Evolutionary conservation across 179 eudicot species (phyloP), one percentile per base, ranked within the genome.

Genomic region (Heliamphora pulchella): DNA sequence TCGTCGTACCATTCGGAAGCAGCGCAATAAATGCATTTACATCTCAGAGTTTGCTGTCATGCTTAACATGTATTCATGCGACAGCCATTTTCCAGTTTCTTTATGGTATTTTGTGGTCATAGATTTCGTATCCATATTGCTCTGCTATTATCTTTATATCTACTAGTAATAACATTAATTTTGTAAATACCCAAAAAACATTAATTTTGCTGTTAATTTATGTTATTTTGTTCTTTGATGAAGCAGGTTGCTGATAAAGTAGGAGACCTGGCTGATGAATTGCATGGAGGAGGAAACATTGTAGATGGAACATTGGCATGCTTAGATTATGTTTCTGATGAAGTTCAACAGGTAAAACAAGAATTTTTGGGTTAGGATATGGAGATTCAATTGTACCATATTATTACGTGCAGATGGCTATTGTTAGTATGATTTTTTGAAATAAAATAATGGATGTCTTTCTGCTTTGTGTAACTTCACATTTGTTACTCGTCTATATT

Each of bases 271-370:
- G 84, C 85, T 18, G 79, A 57, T 78, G 85, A 76, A 83, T 79
- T 76, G 63, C 75, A 71, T 9, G 89, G 65, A 78, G 83, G 78
- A 72, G 89, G 76, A 81, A 72, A 77, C 43, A 22, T 63, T 80
- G 74, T 78, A 58, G 87, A 74, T 71, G 84, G 84, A 77, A 47
- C 66, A 15, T 46, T 64, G 53, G 72, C 78, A 71, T 22, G 53
- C n/a, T 87, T 86, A 73, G 90, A 79, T 67, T 66, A 50, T 69
- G 79, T 74, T 80, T 70, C 18, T 80, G 88, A 84, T 76, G 90
- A 83, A 79, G 64, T 77, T 77, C 90, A 82, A 79, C 97, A 92
- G 95, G 98, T 94, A 83, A 41, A 58, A 58, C 15, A 20, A 15
- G 48, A 65, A 62, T 46, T 75, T 9, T 58, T 48, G 20, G 17